Evolutionary conservation across 2,329 filamentous ascomycete species (phyloP).

Genomic region (Seiridium cupressi): DNA sequence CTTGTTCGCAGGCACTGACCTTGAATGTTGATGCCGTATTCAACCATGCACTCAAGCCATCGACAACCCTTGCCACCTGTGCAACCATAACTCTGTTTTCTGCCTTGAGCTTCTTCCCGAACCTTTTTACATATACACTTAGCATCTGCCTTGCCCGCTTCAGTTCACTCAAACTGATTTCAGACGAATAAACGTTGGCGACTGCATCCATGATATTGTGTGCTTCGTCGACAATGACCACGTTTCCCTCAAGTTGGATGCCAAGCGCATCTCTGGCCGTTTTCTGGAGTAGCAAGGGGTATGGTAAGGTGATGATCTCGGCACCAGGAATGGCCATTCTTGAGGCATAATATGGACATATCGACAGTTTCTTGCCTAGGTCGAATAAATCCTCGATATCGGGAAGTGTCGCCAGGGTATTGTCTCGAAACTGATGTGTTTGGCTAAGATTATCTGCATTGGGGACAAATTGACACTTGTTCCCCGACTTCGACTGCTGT

Average conservation of each 20-base stretch:
- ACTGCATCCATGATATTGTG: conserved; percentile 98
- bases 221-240: conserved; percentile 96
- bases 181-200: conserved; percentile 78
- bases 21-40: conserved; percentile 48
- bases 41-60: conserved; percentile 72
- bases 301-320: conserved; percentile 90
- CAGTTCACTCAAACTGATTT: conserved; percentile 72
- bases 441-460: conserved; percentile 71
- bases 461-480: conserved; percentile 75
- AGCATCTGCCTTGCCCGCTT: conserved; percentile 72
- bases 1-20: conserved; percentile 27
- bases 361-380: conserved; percentile 73
- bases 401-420: conserved; percentile 76
- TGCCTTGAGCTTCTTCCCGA: conserved; percentile 84
- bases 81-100: conserved; percentile 90
- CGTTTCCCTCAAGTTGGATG: conserved; percentile 79
- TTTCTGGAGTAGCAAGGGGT: conserved; percentile 84
- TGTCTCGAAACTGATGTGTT: conserved; percentile 80
- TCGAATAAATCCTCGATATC: conserved; percentile 90
- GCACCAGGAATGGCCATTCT: conserved; percentile 76
- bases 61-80: conserved; percentile 79
- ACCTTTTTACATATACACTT: conserved; percentile 79
- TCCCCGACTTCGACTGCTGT: conserved; percentile 68
- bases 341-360: conserved; percentile 97
- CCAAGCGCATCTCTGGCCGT: conserved; percentile 84